Percentiles rank a stretch among this genome's conserved stretches.
Conservation (phyloP, 2,329 filamentous ascomycete genomes). For the Exophiala dermatitidis region DNA sequence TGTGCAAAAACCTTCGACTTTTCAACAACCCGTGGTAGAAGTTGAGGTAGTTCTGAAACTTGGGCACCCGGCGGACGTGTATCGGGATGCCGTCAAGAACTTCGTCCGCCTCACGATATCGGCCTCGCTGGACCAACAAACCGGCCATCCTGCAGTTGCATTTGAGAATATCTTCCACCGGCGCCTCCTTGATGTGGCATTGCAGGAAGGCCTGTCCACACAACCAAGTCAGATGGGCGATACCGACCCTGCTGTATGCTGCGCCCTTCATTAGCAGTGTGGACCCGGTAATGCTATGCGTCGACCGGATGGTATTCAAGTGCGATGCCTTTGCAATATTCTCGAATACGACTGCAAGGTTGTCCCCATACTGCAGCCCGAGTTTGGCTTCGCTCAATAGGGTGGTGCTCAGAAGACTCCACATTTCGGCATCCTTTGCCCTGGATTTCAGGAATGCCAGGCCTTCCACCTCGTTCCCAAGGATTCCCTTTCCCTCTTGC, state of each 20-base stretch:
- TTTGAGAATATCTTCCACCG: constrained; percentile 72
- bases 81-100: constrained; percentile 54
- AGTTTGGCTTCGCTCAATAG: constrained; percentile 80
- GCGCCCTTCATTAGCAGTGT: constrained; percentile 66
- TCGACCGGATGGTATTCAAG: constrained; percentile 67
- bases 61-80: constrained; percentile 63
- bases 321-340: constrained; percentile 76
- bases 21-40: constrained; percentile 40
- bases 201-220: constrained; percentile 66
- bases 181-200: constrained; percentile 58
- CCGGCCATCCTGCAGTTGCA: constrained; percentile 65
- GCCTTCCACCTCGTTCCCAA: constrained; percentile 72
- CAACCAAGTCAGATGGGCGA: constrained; percentile 49
- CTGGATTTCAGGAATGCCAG: constrained; percentile 77
- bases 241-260: constrained; percentile 67
- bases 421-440: constrained; percentile 79
- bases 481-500: constrained; percentile 63
- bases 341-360: constrained; percentile 59
- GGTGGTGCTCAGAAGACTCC: constrained; percentile 73
- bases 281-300: constrained; percentile 64
- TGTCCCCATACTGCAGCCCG: constrained; percentile 59
- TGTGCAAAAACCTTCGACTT: constrained; percentile 37
- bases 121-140: constrained; percentile 58
- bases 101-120: constrained; percentile 60
- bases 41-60: constrained; percentile 57